Evolutionary conservation across 2,329 filamentous ascomycete species (phyloP), one percentile per base, ranked within the genome.

Genomic region (Phialemoniopsis sp.): DNA sequence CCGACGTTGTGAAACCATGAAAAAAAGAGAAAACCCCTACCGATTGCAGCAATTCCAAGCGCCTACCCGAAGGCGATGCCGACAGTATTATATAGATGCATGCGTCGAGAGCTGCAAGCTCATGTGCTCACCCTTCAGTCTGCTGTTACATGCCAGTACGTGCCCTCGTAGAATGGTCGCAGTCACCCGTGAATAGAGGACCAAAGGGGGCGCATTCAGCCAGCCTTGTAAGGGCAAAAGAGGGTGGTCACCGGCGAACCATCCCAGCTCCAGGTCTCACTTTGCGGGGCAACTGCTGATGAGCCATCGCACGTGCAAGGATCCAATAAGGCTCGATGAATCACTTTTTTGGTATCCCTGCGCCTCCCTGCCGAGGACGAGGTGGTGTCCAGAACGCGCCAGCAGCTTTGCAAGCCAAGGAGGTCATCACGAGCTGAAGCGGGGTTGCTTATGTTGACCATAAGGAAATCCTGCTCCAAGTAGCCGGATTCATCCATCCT

Each of bases 181-280:
- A 58, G 59, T 62, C 59, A 62, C 55, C 56, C 53, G 55, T 51
- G 45, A 45, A 39, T 34, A 37, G 9, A 17, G 17, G 35, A 19
- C 42, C 33, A 41, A 39, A 44, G 37, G 49, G 21, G 21, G 21
- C 21, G 21, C 21, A 26, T 26, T 26, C 21, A 26, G 47, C 52
- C 47, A 56, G 57, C 57, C 57, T 60, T 56, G 54, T 55, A 53
- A 54, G 52, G 32, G 38, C 44, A 45, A 40, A 46, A 46, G 54
- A 52, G 57, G 54, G 51, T 59, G 39, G 42, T 45, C 39, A 41
- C 30, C n/a, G 12, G 30, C n/a, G 30, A 32, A 15, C 8, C 30
- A 32, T 32, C 34, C 4, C 38, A 47, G 39, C 44, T 44, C 48
- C 38, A 35, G 32, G 42, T 47, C 45, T 46, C 32, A 36, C 37